Evolutionary conservation across 805 yeast genomes (phyloP).

Genomic region (Candida ficus): DNA sequence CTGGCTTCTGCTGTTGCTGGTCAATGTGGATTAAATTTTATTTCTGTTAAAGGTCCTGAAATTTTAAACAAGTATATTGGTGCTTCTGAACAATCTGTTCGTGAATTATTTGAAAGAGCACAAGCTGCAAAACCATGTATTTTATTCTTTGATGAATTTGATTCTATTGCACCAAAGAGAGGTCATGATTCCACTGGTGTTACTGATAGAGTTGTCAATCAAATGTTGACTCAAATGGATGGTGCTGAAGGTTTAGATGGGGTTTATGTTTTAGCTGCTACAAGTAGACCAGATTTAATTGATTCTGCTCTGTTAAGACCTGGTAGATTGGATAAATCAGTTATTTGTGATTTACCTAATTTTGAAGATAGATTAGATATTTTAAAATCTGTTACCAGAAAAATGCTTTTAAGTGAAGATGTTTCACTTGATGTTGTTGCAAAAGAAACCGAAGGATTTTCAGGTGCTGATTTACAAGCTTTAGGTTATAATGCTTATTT

Average conservation of each 20-base stretch:
- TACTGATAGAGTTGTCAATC: slow-evolving; percentile 95
- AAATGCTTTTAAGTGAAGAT: slow-evolving; percentile 49
- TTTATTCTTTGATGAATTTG: slow-evolving; percentile 91
- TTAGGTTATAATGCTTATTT: slow-evolving; percentile 86
- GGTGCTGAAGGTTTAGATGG: slow-evolving; percentile 98
- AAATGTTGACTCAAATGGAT: slow-evolving; percentile 96
- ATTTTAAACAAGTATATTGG: slow-evolving; percentile 93
- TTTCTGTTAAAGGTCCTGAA: slow-evolving; percentile 93
- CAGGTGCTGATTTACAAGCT: slow-evolving; percentile 96
- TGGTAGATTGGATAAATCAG: slow-evolving; percentile 90
- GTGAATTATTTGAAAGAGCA: slow-evolving; percentile 91
- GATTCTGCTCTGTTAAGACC: slow-evolving; percentile 95
- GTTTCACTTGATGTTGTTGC: slow-evolving; percentile 58
- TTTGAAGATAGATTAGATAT: slow-evolving; percentile 70
- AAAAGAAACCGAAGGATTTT: slow-evolving; percentile 60
- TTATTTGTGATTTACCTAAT: slow-evolving; percentile 84
- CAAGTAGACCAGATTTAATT: slow-evolving; percentile 91
- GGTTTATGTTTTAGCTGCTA: slow-evolving; percentile 94
- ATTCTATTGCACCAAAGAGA: slow-evolving; percentile 95
- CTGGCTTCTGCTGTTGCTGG: slow-evolving; percentile 91
- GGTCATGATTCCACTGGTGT: slow-evolving; percentile 98
- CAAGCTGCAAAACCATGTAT: slow-evolving; percentile 93
- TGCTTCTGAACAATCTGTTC: slow-evolving; percentile 90
- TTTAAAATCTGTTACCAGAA: slow-evolving; percentile 48
- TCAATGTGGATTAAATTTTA: slow-evolving; percentile 90